phyloP scores from a whole-genome alignment of 225 moss, liverwort and hornwort species.

The Rhytidiadelphus loreus region DNA sequence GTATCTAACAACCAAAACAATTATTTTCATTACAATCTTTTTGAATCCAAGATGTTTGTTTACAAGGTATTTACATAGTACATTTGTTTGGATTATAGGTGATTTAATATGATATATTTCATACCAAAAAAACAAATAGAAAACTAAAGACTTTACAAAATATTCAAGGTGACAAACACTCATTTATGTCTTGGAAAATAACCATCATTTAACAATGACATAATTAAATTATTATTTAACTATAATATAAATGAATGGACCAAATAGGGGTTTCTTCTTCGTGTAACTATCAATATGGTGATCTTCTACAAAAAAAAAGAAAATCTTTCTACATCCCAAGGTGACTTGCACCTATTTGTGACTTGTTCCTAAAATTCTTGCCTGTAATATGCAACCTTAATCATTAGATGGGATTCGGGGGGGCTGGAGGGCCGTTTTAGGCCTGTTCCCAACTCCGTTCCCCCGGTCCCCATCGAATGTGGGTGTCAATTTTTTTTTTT shows the following conservation, averaged over 20 bases:
- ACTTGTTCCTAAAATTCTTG: not conserved
- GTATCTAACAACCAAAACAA: too few species aligned
- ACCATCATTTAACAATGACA: not conserved
- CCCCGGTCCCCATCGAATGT: too few species aligned
- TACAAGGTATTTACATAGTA: too few species aligned
- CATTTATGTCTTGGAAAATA: not conserved
- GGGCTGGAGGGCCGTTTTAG: too few species aligned
- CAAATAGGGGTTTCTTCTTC: not conserved
- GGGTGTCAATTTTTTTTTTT: too few species aligned
- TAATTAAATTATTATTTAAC: not conserved
- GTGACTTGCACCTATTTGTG: not conserved
- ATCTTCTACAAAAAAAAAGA: not conserved
- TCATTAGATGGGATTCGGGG: too few species aligned
- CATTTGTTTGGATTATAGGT: too few species aligned
- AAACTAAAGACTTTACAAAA: not conserved
- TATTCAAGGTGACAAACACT: not conserved
- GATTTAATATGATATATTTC: too few species aligned
- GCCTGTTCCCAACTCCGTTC: too few species aligned
- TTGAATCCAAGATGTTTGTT: too few species aligned
- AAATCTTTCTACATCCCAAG: not conserved
- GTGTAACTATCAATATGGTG: not conserved
- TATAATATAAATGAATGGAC: not conserved
- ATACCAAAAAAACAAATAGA: accelerated
- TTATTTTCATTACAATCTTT: too few species aligned
- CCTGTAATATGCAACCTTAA: not conserved